Conservation (phyloP, 257 asterid genomes). For the Mentha longifolia region DNA sequence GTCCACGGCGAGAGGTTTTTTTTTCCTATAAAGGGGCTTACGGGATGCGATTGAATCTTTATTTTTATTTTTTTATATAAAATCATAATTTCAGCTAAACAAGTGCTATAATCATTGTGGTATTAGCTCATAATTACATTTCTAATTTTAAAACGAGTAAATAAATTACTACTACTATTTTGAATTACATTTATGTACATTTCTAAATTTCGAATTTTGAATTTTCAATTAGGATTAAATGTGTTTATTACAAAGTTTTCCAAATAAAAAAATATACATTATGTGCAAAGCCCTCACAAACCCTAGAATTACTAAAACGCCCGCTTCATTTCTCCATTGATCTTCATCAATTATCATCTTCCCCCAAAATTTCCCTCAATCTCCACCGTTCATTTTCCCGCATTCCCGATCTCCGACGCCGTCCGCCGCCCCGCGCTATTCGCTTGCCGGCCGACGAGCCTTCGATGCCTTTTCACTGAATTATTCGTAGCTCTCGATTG, state of each 20-base stretch:
- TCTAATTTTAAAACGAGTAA: no score
- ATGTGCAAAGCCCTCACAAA: slow-evolving; percentile 25
- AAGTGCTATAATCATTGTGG: no score
- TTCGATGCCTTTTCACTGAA: slow-evolving; percentile 5
- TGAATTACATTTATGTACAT: no score
- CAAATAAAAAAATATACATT: no score
- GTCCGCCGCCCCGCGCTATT: slow-evolving; percentile 28
- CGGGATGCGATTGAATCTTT: no score
- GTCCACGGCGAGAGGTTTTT: not conserved
- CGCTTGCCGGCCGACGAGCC: slow-evolving; percentile 22
- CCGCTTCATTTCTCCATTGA: slow-evolving; percentile 33
- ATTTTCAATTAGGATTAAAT: not conserved
- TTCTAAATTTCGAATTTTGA: not conserved
- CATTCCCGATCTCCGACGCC: slow-evolving; percentile 31
- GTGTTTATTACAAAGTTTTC: no score
- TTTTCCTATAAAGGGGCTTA: no score
- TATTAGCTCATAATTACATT: no score
- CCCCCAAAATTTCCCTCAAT: slow-evolving; percentile 38
- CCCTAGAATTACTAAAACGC: slow-evolving; percentile 47
- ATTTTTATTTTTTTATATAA: no score
- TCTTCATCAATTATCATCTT: slow-evolving; percentile 44
- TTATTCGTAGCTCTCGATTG: slow-evolving; percentile 1
- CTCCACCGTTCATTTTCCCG: slow-evolving; percentile 47
- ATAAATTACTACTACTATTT: no score
- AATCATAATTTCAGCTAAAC: no score